Conservation (phyloP, 2,329 filamentous ascomycete species). For the Pseudocercospora macadamiae region DNA sequence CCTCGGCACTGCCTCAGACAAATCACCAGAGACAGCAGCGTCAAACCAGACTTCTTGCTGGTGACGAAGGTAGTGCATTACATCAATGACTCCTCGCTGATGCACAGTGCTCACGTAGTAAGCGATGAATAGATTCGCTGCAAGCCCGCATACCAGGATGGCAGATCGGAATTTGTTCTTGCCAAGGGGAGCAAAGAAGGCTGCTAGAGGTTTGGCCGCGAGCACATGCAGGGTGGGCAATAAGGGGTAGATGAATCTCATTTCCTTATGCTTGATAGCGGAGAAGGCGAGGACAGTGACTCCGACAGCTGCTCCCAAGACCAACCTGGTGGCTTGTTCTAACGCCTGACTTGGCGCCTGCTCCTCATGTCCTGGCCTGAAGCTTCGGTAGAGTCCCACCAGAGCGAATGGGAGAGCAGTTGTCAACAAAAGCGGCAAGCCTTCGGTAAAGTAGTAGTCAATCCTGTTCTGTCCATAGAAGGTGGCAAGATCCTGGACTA, state of each 20-base stretch:
- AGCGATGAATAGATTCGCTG: constrained; percentile 70
- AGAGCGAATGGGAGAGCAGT: constrained; percentile 78
- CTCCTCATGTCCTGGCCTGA: neutral
- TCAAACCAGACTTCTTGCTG: constrained; percentile 46
- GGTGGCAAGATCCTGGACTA: constrained; percentile 81
- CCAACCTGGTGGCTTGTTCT: constrained; percentile 40
- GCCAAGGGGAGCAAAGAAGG: constrained; percentile 61
- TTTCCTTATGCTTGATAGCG: constrained; percentile 89
- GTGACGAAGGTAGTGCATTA: constrained; percentile 73
- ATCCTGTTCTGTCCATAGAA: constrained; percentile 91
- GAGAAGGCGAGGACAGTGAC: constrained; percentile 68
- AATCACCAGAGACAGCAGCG: constrained; percentile 7
- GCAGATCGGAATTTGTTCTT: constrained; percentile 49
- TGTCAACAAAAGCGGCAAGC: constrained; percentile 82
- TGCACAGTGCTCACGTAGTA: constrained; percentile 76
- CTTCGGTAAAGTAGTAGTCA: constrained; percentile 93
- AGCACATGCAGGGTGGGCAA: constrained; percentile 84
- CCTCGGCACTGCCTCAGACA: neutral
- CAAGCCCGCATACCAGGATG: constrained; percentile 58
- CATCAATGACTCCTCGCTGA: constrained; percentile 75
- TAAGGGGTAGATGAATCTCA: constrained; percentile 93
- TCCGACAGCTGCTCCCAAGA: constrained; percentile 60
- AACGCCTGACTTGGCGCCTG: neutral
- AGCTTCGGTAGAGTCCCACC: constrained; percentile 60
- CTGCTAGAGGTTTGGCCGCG: constrained; percentile 66